Base-by-base conservation (phyloP, 2,329 filamentous ascomycete genomes). In the Kalaharituber pfeilii region DNA sequence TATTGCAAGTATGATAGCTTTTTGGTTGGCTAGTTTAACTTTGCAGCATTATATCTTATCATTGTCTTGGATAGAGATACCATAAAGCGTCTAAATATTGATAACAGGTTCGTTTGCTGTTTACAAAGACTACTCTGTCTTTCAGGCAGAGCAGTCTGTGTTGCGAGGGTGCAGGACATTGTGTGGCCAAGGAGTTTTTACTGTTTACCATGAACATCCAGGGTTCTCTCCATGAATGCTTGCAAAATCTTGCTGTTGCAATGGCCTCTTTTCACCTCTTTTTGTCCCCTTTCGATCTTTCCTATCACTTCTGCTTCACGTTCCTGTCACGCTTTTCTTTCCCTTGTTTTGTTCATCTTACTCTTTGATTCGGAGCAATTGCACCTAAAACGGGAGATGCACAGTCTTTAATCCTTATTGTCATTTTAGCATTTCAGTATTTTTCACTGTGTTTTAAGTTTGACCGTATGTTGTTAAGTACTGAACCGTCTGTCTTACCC, bases 231-330 rank as follows among this genome's bases (percentile, higher is more conserved):
- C 5, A 47, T 47, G 42, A 15, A 22, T 47, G 42, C 42, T 20
- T 13, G 18, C 36, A 52, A 44, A 22, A 39, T 55, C 45, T 49
- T 7, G 33, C 53, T 59, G 29, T 50, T 53, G 44, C 22, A 39
- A 50, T 53, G 51, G 45, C 29, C 53, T 59, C 56, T 61, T 60
- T 63, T 60, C 52, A 53, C 36, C 56, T 55, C 53, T 55, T 58
- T 55, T 53, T 50, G 58, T 57, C 36, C 50, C 36, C 47, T 52
- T 51, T 52, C 26, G 55, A 53, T 55, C 42, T 52, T 53, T 57
- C 49, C 20, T 45, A 45, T 24, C 20, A 45, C 39, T 8, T 47
- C 30, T 36, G 9, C n/a, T 36, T 36, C n/a, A 36, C 30, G n/a
- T n/a, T n/a, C n/a, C n/a, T n/a, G n/a, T n/a, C n/a, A n/a, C n/a